Evolutionary conservation across 495 filamentous ascomycete genomes (phyloP).

Genomic region (Penicillium coprophilum): DNA sequence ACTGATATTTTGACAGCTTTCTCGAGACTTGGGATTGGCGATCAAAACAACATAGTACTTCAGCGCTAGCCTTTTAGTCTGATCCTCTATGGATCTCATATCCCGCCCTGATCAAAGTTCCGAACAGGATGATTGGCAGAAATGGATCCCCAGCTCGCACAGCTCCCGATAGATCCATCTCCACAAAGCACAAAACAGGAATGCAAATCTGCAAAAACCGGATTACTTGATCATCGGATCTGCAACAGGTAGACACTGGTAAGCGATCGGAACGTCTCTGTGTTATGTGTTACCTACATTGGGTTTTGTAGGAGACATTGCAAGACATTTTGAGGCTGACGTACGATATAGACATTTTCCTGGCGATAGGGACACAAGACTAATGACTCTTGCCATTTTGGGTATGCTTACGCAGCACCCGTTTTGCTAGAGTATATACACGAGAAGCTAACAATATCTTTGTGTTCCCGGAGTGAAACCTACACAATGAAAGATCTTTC

Average conservation of each 20-base stretch:
- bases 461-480: neutral
- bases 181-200: slow-evolving; percentile 19
- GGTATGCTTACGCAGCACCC: neutral
- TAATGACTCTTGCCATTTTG: neutral
- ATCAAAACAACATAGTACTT: neutral
- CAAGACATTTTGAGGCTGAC: slow-evolving; percentile 10
- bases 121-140: neutral
- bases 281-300: slow-evolving; percentile 8
- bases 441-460: neutral
- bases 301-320: slow-evolving; percentile 8
- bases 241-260: slow-evolving; percentile 8
- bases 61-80: neutral
- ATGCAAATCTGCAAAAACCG: slow-evolving; percentile 20
- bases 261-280: neutral
- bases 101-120: neutral
- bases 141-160: slow-evolving; percentile 12
- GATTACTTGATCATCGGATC: slow-evolving; percentile 23
- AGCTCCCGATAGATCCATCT: slow-evolving; percentile 8
- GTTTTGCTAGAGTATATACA: neutral
- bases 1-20: neutral
- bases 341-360: neutral
- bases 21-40: neutral
- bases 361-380: neutral
- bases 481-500: neutral
- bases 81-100: neutral